These are phyloP conservation scores for Hygrophoropsis aurantiaca DNA, from an alignment of 768 basidiomycete species.

Conservation along the genomic window DNA sequence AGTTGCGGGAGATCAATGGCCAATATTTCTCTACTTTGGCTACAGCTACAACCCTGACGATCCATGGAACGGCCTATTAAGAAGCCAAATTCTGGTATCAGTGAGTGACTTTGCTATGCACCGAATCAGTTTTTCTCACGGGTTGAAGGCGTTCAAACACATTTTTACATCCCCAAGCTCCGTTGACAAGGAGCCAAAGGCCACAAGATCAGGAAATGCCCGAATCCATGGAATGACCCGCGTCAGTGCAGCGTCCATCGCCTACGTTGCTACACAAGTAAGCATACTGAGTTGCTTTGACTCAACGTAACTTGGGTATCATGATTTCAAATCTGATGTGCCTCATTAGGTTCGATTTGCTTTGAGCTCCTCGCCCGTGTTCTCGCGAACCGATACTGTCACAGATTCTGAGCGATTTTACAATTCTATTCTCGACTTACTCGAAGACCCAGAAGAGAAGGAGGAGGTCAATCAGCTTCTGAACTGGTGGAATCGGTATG, in stretches of 20 bases:
- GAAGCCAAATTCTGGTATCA: conserved; percentile 1
- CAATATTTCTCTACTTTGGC: conserved; percentile 12
- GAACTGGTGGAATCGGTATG: conserved; percentile 19
- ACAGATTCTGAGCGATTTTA: conserved; percentile 26
- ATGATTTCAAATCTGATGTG: background rate
- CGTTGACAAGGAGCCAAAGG: conserved; percentile 24
- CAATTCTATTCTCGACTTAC: conserved; percentile 14
- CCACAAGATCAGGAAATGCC: conserved; percentile 22
- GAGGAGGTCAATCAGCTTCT: conserved; percentile 16
- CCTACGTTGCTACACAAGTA: conserved; percentile 22
- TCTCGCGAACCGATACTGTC: conserved; percentile 16
- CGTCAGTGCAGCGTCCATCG: conserved; percentile 15
- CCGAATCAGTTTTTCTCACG: too few species aligned
- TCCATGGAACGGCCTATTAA: conserved; percentile 19
- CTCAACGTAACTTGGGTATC: background rate
- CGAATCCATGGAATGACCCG: conserved; percentile 14
- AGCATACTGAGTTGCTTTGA: too few species aligned
- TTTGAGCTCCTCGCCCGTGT: conserved; percentile 12
- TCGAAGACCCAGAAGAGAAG: conserved; percentile 20
- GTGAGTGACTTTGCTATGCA: background rate
- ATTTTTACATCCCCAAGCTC: conserved; percentile 32
- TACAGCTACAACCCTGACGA: conserved; percentile 12
- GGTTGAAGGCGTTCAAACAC: conserved; percentile 23
- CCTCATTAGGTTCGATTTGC: conserved; percentile 15
- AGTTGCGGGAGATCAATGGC: conserved; percentile 15